Evolutionary conservation across 2,329 filamentous ascomycete genomes (phyloP).

Genomic region (Kalaharituber pfeilii): DNA sequence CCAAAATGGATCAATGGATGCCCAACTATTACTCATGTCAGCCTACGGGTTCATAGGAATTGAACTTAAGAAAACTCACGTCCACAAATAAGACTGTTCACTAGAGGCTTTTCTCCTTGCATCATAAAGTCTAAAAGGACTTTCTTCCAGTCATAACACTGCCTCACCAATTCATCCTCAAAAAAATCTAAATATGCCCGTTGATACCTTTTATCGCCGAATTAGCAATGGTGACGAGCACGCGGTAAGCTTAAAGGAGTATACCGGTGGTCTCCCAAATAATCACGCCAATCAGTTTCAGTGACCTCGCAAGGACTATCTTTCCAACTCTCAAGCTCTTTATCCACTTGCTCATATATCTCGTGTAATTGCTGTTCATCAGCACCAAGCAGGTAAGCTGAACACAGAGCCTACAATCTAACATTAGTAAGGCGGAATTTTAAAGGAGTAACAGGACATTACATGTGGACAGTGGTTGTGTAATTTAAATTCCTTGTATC

Average conservation of each 20-base stretch:
- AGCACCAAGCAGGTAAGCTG: conserved; percentile 72
- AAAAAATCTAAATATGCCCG: conserved; percentile 88
- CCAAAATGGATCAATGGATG: conserved; percentile 87
- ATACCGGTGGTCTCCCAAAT: conserved; percentile 53
- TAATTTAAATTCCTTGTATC: conserved; percentile 38
- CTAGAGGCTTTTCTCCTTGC: conserved; percentile 52
- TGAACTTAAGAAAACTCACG: conserved; percentile 37
- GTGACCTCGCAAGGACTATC: conserved; percentile 73
- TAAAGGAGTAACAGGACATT: too few relatives aligned
- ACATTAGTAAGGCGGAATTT: too few relatives aligned
- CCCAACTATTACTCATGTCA: conserved; percentile 50
- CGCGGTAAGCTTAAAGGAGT: not conserved
- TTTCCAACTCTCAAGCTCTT: conserved; percentile 58
- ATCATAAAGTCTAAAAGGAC: conserved; percentile 64
- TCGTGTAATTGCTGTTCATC: conserved; percentile 53
- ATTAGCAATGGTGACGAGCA: not conserved
- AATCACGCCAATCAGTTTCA: conserved; percentile 71
- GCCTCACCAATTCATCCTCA: conserved; percentile 66
- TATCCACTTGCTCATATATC: conserved; percentile 62
- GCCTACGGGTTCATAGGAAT: not conserved
- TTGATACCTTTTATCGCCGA: conserved; percentile 44
- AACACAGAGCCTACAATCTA: conserved; percentile 45
- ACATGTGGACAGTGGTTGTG: conserved; percentile 73
- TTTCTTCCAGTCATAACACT: conserved; percentile 68
- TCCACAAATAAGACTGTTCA: conserved; percentile 63